Evolutionary conservation across 2,329 filamentous ascomycete species (phyloP).

Genomic region (Trichoderma cornu-damae): DNA sequence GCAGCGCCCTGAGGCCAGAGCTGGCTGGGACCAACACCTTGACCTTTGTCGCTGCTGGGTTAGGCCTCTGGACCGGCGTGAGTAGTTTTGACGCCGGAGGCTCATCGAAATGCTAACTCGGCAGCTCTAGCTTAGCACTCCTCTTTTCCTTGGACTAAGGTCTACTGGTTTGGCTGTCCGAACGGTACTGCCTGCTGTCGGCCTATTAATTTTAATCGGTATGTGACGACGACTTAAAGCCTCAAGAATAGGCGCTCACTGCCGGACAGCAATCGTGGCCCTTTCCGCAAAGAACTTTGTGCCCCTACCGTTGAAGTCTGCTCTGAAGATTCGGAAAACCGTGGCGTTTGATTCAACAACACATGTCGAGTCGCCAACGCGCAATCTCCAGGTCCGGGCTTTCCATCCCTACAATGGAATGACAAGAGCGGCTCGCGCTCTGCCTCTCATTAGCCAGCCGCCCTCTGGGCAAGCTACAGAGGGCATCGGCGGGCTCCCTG

Average conservation of each 20-base stretch:
- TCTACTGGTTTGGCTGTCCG: conserved; percentile 40
- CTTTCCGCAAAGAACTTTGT: conserved; percentile 29
- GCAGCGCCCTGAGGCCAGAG: conserved; percentile 26
- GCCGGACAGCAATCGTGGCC: conserved; percentile 32
- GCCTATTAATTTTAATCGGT: conserved; percentile 48
- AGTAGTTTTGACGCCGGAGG: conserved; percentile 26
- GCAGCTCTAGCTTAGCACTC: conserved; percentile 43
- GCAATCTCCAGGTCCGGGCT: conserved; percentile 19
- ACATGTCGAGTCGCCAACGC: background rate
- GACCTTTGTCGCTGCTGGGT: conserved; percentile 38
- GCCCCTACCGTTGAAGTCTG: background rate
- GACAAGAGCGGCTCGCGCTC: conserved; percentile 18
- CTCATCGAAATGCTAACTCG: conserved; percentile 5
- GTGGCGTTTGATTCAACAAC: background rate
- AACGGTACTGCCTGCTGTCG: conserved; percentile 48
- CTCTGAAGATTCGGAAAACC: background rate
- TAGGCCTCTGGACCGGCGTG: conserved; percentile 52
- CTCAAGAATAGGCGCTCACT: background rate
- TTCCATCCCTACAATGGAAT: background rate
- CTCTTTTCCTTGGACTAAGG: conserved; percentile 45
- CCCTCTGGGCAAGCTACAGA: conserved; percentile 32
- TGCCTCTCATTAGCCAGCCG: conserved; percentile 38
- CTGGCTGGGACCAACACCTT: conserved; percentile 37
- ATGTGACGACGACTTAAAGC: conserved; percentile 16
- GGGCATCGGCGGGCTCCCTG: conserved; percentile 37